A percentile compares a stretch with the other conserved stretches of the same genome.
Evolutionary conservation across 495 filamentous ascomycete genomes (phyloP).

Genomic region (Talaromyces nanjingensis): DNA sequence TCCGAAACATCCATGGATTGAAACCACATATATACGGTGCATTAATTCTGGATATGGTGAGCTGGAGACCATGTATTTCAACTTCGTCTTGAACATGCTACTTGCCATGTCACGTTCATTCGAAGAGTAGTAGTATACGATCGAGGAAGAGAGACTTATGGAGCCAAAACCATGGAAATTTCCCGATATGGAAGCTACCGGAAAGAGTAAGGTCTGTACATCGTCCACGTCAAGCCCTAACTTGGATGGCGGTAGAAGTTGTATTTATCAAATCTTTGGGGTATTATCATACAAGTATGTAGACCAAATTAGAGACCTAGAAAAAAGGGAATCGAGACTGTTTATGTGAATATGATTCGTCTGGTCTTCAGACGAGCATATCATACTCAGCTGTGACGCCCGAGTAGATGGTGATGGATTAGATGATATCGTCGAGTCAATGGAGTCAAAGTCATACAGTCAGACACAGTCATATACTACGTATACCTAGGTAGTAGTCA

Average conservation of each 20-base stretch:
- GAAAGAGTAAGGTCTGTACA: neutral
- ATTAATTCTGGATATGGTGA: no score
- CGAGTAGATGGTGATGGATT: no score
- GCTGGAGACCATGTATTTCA: no score
- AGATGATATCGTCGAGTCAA: neutral
- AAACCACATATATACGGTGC: no score
- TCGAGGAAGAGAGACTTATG: neutral
- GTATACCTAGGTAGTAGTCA: neutral
- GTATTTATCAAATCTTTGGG: neutral
- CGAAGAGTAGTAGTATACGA: neutral
- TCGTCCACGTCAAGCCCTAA: neutral
- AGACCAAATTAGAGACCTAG: no score
- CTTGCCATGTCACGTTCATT: no score
- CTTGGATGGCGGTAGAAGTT: neutral
- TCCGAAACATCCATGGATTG: no score
- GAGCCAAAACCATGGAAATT: neutral
- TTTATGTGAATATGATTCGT: no score
- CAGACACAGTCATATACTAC: neutral
- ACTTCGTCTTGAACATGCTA: no score
- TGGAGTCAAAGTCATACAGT: neutral
- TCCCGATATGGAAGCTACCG: neutral
- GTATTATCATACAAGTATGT: neutral
- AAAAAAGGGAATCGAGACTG: no score
- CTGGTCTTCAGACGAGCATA: no score
- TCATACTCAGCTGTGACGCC: no score